Percentiles rank a stretch among this genome's conserved stretches.
phyloP scores from a whole-genome alignment of 1,284 basidiomycete species.

The Violaceomyces palustris region DNA sequence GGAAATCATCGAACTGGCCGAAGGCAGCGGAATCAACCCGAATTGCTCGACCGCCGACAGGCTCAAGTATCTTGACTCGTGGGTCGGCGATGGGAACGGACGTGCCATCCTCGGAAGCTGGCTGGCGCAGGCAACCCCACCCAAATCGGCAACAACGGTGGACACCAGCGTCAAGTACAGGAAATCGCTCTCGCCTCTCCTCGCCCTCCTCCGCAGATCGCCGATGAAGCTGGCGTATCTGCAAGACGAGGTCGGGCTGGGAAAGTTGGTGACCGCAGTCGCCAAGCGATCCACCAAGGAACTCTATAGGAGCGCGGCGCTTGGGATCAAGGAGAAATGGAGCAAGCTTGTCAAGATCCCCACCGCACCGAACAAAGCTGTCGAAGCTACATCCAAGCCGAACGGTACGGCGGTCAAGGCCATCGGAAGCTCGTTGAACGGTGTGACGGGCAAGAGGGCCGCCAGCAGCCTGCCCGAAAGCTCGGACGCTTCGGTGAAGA shows the following conservation, averaged over 20 bases:
- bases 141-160: conserved; percentile 21
- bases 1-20: background rate
- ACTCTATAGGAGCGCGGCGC: too few species aligned
- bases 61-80: conserved; percentile 6
- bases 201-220: conserved; percentile 18
- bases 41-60: conserved; percentile 6
- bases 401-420: conserved; percentile 1
- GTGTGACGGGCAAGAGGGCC: too few species aligned
- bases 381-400: background rate
- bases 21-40: background rate
- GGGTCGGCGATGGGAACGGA: conserved; percentile 13
- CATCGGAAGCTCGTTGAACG: background rate
- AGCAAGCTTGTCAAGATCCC: conserved; percentile 17
- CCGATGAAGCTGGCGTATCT: conserved; percentile 29
- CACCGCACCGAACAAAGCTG: conserved; percentile 1
- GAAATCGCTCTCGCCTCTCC: conserved; percentile 20
- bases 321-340: conserved; percentile 28
- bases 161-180: conserved; percentile 32
- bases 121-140: conserved; percentile 14
- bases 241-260: conserved; percentile 31
- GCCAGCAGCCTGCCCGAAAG: too few species aligned
- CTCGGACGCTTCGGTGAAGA: background rate
- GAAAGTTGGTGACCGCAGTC: conserved; percentile 30
- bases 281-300: conserved; percentile 17
- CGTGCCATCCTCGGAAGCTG: conserved; percentile 16